A percentile compares a stretch with the other conserved stretches of the same genome.
These are phyloP conservation scores for Pseudoscleropodium purum DNA, from an alignment of 225 moss, liverwort and hornwort genomes.

Conservation along the genomic window DNA sequence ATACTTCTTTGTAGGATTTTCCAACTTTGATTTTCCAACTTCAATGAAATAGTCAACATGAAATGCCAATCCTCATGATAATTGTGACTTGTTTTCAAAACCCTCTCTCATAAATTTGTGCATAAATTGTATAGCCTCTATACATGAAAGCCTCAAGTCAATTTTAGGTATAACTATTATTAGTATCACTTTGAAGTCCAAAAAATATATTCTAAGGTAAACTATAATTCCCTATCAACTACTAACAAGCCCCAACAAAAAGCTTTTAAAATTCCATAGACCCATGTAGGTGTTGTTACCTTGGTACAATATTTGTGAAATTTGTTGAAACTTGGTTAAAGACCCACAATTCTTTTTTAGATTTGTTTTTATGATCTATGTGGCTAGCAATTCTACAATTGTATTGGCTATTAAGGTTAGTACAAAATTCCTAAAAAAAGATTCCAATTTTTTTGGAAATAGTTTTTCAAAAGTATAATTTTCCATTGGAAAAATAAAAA, in stretches of 20 bases:
- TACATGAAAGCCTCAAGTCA: fast-evolving
- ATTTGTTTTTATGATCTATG: not conserved
- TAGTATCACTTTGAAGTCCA: not conserved
- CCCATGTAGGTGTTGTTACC: not conserved
- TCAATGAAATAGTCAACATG: too few species aligned
- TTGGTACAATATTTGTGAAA: not conserved
- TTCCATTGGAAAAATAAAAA: too few species aligned
- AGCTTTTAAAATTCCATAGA: not conserved
- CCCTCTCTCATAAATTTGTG: not conserved
- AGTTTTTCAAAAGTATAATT: too few species aligned
- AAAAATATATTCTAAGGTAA: not conserved
- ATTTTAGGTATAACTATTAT: not conserved
- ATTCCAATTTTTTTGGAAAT: too few species aligned
- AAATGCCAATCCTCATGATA: too few species aligned
- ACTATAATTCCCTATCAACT: not conserved
- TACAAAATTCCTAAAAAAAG: not conserved
- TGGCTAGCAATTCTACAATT: not conserved
- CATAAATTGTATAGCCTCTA: not conserved
- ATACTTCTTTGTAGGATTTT: not conserved
- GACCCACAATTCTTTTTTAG: not conserved
- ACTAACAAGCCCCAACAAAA: not conserved
- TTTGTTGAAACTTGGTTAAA: not conserved
- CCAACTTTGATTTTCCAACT: fast-evolving
- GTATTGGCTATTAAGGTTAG: not conserved
- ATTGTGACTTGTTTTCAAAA: not conserved